Evolutionary conservation across 2,329 filamentous ascomycete species (phyloP).

Genomic region (Beauveria australis): DNA sequence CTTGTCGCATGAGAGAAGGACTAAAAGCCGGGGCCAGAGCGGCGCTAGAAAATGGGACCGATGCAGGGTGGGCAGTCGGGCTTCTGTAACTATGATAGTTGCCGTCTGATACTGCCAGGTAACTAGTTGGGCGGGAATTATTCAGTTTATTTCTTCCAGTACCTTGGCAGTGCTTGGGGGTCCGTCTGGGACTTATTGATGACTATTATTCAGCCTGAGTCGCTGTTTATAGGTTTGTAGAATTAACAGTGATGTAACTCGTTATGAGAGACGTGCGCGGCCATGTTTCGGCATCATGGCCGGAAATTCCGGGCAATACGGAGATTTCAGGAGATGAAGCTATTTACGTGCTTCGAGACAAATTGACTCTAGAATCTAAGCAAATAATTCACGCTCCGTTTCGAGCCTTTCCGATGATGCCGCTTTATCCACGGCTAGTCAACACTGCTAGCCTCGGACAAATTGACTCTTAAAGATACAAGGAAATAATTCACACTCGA

Average conservation of each 20-base stretch:
- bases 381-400: neutral
- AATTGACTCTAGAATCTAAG: too few species aligned
- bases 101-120: too few species aligned
- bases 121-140: neutral
- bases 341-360: neutral
- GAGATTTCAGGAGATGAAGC: too few species aligned
- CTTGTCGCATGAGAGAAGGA: neutral
- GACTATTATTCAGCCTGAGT: neutral
- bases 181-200: neutral
- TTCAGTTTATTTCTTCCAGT: neutral
- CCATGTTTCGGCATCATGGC: neutral
- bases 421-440: neutral
- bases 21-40: neutral
- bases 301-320: neutral
- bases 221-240: neutral
- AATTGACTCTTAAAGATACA: too few species aligned
- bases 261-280: neutral
- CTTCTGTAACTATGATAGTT: neutral
- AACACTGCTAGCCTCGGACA: too few species aligned
- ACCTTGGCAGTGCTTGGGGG: too few species aligned
- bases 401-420: conserved; percentile 1
- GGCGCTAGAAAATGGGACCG: neutral
- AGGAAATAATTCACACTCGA: neutral
- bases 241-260: neutral
- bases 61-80: neutral